These are phyloP conservation scores for Cercospora sesami DNA, from an alignment of 2,329 filamentous ascomycete genomes.

Conservation along the genomic window DNA sequence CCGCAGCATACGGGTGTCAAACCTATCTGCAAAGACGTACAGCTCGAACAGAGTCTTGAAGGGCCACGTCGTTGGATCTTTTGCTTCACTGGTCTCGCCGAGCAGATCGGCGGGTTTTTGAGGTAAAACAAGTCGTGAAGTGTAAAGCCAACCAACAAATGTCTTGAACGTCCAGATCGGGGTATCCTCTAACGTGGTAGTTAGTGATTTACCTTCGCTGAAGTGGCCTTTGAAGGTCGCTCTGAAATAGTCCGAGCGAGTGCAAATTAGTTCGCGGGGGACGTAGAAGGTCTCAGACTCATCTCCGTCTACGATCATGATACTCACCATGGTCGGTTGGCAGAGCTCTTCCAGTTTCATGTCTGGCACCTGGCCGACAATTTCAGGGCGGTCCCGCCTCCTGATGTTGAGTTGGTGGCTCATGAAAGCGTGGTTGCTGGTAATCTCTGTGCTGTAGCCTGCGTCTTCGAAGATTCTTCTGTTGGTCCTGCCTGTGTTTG, in stretches of 20 bases:
- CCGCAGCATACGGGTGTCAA: slow-evolving; percentile 15
- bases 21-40: slow-evolving; percentile 19
- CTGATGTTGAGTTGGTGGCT: neutral
- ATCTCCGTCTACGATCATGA: neutral
- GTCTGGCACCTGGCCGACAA: neutral
- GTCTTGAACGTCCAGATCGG: slow-evolving; percentile 17
- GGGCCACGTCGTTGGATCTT: slow-evolving; percentile 17
- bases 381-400: neutral
- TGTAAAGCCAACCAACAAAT: slow-evolving; percentile 21
- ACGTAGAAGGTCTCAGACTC: neutral
- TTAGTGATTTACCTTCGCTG: neutral
- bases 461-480: no score
- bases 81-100: neutral
- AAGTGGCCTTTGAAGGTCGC: neutral
- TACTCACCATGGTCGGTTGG: neutral
- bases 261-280: neutral
- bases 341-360: slow-evolving; percentile 3
- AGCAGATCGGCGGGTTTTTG: neutral
- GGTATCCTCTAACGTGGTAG: neutral
- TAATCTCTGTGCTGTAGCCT: neutral
- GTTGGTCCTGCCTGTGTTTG: no score
- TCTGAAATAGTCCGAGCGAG: neutral
- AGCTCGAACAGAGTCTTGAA: slow-evolving; percentile 14
- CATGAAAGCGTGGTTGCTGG: neutral
- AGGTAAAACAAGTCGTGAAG: neutral